Base-by-base conservation (phyloP, 73 alveolate genomes). In the Paramecium octaurelia region DNA sequence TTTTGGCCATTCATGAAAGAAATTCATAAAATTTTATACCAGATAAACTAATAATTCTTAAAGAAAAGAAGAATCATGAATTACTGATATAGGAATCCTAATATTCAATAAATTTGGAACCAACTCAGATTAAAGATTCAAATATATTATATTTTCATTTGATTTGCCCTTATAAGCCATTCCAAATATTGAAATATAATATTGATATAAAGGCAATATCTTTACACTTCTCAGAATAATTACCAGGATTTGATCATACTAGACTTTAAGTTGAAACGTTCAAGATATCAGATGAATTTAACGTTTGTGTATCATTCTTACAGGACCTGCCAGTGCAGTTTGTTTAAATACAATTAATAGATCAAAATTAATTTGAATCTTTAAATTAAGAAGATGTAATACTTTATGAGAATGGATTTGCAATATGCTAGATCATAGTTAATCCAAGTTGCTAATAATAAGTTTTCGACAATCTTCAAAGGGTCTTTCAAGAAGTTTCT, bases 101-200 rank as follows among this genome's bases (percentile, higher is more conserved):
- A 80, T 80, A 44, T 80, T 80, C 46, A 1, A 80, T 80, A 31
- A 10, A 80, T 14, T 42, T 31, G 46, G 91, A 80, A 21, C 3
- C 23, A 8, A 10, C 20, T 18, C 23, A 80, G 23, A 80, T 80
- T 11, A 80, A 80, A 24, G 57, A 80, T 18, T 42, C 76, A 31
- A 31, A 80, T 31, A 6, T 24, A 20, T 44, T 31, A 31, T 80
- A 43, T 46, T 80, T 80, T 80, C 27, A 34, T 23, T 31, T 80
- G 46, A 24, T 48, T 11, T 80, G 91, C 7, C 91, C 91, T 14
- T 80, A 80, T 44, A 80, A 80, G n/a, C 91, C 91, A 43, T 80
- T 80, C 20, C 18, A 80, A 24, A 80, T 80, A 31, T 48, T 80
- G 54, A 80, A 80, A 23, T 80, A 44, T 46, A 80, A 80, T 80